These are phyloP conservation scores for Gossypium australe DNA, from an alignment of 345 rosid genomes.

Conservation along the genomic window DNA sequence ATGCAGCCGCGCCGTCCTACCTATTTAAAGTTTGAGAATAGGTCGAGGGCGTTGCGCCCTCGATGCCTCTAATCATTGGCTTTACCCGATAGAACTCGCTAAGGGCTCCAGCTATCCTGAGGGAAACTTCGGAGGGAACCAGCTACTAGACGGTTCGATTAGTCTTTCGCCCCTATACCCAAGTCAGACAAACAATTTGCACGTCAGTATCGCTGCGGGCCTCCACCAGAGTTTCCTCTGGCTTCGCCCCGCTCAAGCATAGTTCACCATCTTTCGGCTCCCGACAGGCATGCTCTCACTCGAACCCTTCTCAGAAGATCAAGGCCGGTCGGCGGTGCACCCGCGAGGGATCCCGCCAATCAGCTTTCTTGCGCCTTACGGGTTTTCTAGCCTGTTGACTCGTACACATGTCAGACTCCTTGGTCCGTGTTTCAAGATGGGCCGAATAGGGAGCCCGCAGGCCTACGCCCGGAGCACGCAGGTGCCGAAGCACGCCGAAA, in stretches of 20 bases:
- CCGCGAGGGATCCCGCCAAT: slow-evolving; percentile 10
- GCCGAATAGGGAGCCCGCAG: slow-evolving; percentile 42
- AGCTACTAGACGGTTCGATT: slow-evolving; percentile 41
- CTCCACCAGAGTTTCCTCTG: slow-evolving; percentile 30
- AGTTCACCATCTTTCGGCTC: slow-evolving; percentile 29
- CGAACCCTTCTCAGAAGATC: slow-evolving; percentile 27
- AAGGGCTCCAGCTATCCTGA: no score
- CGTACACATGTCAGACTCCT: slow-evolving; percentile 49
- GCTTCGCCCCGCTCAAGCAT: slow-evolving; percentile 28
- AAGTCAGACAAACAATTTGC: not conserved
- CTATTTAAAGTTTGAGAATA: no score
- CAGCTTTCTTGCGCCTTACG: slow-evolving; percentile 17
- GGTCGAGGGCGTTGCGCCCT: no score
- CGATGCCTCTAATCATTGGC: no score
- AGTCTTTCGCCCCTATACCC: slow-evolving; percentile 47
- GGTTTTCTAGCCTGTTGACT: slow-evolving; percentile 33
- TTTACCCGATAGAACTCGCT: not conserved
- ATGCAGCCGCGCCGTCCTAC: no score
- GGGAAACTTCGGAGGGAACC: slow-evolving; percentile 48
- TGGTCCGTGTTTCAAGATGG: slow-evolving; percentile 65
- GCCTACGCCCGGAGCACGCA: slow-evolving; percentile 22
- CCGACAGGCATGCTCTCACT: slow-evolving; percentile 24
- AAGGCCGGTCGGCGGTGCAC: slow-evolving; percentile 26
- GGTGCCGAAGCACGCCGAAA: not conserved
- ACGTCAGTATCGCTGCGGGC: slow-evolving; percentile 16